These are phyloP conservation scores for Aspergillus sp. DNA, from an alignment of 2,329 filamentous ascomycete species.

Conservation along the genomic window DNA sequence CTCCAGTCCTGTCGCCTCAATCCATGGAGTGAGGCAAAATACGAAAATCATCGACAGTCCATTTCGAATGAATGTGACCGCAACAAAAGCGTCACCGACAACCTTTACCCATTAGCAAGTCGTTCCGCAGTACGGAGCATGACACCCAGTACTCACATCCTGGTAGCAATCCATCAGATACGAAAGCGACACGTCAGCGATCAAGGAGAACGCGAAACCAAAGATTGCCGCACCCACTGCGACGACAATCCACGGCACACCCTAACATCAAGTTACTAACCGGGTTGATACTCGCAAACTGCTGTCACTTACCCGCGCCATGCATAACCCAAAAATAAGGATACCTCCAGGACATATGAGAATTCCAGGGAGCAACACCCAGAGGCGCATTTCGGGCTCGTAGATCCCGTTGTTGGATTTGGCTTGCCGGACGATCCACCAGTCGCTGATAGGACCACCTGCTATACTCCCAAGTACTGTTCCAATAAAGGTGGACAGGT, in stretches of 20 bases:
- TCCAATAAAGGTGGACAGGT: slow-evolving; percentile 42
- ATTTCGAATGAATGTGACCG: slow-evolving; percentile 47
- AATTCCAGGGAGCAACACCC: slow-evolving; percentile 23
- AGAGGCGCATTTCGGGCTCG: slow-evolving; percentile 47
- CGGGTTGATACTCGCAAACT: no score
- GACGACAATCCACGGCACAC: neutral
- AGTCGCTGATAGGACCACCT: slow-evolving; percentile 38
- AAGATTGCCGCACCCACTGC: neutral
- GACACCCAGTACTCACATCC: neutral
- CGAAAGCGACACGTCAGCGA: neutral
- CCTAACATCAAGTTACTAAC: neutral
- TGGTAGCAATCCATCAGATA: slow-evolving; percentile 28
- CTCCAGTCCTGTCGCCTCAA: neutral
- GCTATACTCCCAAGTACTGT: slow-evolving; percentile 32
- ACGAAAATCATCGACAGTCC: slow-evolving; percentile 45
- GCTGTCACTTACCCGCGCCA: neutral
- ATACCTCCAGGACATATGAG: slow-evolving; percentile 32
- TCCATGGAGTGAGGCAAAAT: slow-evolving; percentile 46
- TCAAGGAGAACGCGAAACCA: neutral
- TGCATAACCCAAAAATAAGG: neutral
- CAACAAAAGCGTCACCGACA: slow-evolving; percentile 48
- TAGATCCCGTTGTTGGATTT: slow-evolving; percentile 39
- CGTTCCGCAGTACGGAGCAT: neutral
- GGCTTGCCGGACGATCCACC: slow-evolving; percentile 34
- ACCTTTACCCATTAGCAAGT: slow-evolving; percentile 29